phyloP scores from a whole-genome alignment of 2,329 filamentous ascomycete species.

The Pseudonectria foliicola region DNA sequence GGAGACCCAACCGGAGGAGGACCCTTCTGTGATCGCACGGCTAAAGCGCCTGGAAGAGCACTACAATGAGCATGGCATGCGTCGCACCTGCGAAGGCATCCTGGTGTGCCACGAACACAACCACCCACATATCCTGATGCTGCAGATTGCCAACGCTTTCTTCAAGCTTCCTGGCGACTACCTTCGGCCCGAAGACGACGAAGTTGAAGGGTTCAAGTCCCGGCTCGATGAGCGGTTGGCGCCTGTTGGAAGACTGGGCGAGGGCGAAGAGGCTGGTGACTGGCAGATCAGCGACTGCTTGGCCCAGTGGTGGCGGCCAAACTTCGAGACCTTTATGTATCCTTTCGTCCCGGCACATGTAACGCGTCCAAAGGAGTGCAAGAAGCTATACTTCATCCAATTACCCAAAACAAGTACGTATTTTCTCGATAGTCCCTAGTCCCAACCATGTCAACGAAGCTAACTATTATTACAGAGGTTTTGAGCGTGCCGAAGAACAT shows the following conservation, averaged over 20 bases:
- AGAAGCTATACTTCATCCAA: constrained; percentile 97
- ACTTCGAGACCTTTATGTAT: constrained; percentile 99
- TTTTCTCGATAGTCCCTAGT: constrained; percentile 21
- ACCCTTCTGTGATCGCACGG: constrained; percentile 87
- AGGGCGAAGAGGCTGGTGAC: constrained; percentile 76
- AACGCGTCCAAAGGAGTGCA: constrained; percentile 95
- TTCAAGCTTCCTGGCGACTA: constrained; percentile 99
- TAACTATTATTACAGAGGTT: constrained; percentile 55
- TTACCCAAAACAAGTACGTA: constrained; percentile 76
- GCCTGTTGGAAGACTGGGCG: constrained; percentile 78
- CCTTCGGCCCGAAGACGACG: constrained; percentile 79
- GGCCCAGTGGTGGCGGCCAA: constrained; percentile 97
- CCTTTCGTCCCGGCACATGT: constrained; percentile 95
- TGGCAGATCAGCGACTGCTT: constrained; percentile 94
- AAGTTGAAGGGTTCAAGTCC: constrained; percentile 89
- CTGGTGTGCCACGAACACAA: constrained; percentile 98
- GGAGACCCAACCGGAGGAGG: constrained; percentile 95
- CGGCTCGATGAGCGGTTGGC: constrained; percentile 89
- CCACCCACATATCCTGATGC: constrained; percentile 96
- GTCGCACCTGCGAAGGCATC: constrained; percentile 92
- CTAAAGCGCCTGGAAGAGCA: constrained; percentile 94
- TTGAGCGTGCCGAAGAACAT: constrained; percentile 98
- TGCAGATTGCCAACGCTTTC: constrained; percentile 98
- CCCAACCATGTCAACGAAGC: not conserved
- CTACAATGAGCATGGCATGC: constrained; percentile 88